Base-by-base conservation (phyloP, 306 rosid species). In the Fragaria nilgerrensis region DNA sequence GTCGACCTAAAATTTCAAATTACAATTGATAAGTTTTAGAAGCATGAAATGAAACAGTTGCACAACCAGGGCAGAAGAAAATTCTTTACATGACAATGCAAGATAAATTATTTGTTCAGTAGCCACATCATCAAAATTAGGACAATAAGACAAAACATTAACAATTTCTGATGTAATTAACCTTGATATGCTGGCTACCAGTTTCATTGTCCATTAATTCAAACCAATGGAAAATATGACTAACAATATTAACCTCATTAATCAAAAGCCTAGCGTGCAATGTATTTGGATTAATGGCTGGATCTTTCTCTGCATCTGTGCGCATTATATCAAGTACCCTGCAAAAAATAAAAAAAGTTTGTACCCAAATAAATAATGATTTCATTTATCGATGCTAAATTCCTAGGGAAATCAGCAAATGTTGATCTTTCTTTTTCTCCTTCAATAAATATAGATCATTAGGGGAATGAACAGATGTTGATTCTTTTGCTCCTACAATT, bases 321-420 rank as follows among this genome's bases (percentile, higher is more conserved):
- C 78, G 87, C 96, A 95, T 90, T 79, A 91, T 95, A 77, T 92
- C 91, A 67, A 90, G 92, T 68, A 95, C 99, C 82, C 99, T 95
- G 87, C 91, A 89, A 43, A 43, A 80, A 25, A 68, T 79, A 69
- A 79, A 27, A 70, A 55, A 55, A 22, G 25, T 39, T 70, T 76
- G 25, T 13, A 80, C 50, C 64, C 29, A 19, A 50, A 68, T 39
- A n/a, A 56, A 25, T 6, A 59, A 49, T 11, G 2, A 5, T 72
- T 25, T 49, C 70, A 68, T 27, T 39, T 45, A 23, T 58, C 23
- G 7, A 22, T 39, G 19, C 37, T 8, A 22, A 19, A 36, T 27
- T n/a, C 29, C 61, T 7, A 72, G n/a, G 16, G 65, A 72, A 52
- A 20, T 19, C 56, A 61, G 47, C 50, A 47, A 13, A 64, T 45